Conservation (phyloP, 129 eudicot genomes). For the Glebionis coronaria region DNA sequence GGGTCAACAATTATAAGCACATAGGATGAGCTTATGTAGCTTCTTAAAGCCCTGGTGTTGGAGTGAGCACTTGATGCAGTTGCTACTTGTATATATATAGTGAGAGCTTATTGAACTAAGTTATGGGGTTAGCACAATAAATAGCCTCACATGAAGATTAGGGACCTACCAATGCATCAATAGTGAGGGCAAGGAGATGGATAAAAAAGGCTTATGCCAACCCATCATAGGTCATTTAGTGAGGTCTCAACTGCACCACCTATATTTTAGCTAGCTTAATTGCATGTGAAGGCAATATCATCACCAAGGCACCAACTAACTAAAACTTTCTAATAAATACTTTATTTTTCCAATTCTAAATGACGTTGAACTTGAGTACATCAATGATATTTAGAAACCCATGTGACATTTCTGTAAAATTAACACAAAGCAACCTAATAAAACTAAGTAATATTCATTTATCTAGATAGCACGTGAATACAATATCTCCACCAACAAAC, state of each 20-base stretch:
- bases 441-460: no score
- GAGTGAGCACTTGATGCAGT: constrained; percentile 26
- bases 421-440: no score
- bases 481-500: constrained; percentile 12
- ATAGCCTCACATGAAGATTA: no score
- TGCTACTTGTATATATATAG: constrained; percentile 35
- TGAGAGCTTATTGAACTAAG: no score
- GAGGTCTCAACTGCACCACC: constrained; percentile 52
- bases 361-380: neutral
- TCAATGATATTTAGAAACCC: neutral
- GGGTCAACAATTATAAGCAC: constrained; percentile 19
- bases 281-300: constrained; percentile 39
- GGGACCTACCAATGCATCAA: constrained; percentile 34
- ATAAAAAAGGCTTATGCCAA: constrained; percentile 21
- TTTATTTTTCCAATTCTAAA: neutral
- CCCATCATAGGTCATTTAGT: constrained; percentile 58
- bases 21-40: constrained; percentile 14
- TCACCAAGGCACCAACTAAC: constrained; percentile 40
- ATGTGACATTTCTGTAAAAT: constrained; percentile 3
- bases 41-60: constrained; percentile 7
- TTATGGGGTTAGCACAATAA: no score
- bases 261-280: constrained; percentile 14
- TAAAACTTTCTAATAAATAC: constrained; percentile 21
- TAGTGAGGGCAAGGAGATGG: neutral
- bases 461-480: neutral